Base-by-base conservation (phyloP, 2,329 filamentous ascomycete genomes). In the Monosporascus sp. region DNA sequence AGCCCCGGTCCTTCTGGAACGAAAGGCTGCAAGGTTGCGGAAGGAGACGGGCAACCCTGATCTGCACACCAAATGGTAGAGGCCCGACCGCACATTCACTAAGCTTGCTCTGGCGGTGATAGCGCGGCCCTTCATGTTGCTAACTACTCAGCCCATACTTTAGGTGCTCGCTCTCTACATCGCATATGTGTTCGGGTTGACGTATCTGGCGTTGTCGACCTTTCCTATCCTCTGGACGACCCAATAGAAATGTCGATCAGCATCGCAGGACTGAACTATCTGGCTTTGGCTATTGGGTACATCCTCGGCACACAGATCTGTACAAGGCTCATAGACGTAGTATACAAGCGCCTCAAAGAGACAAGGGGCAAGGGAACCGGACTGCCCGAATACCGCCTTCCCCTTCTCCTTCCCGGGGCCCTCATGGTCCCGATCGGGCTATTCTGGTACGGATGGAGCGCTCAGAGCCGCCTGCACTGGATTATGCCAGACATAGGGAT, bases 1-100 rank as follows among this genome's bases (percentile, higher is more conserved):
- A 64, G 80, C 78, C 0, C 81, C 84, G 0, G 79, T 78, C 24
- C 74, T 89, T 6, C 75, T 88, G 6, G 68, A 73, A 31, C 68
- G 73, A 52, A 85, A 83, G 63, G 81, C 81, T 39, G 69, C 73
- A 48, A 74, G 71, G n/a, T 71, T 85, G 18, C 72, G 76, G 52
- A 75, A 76, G 55, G 72, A 79, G 57, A 85, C 81, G 2, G 79
- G 76, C 38, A 85, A 85, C 54, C 45, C 51, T 3, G 51, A 48
- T 4, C 63, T 72, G 61, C 59, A 69, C 47, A 76, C 80, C 14
- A 72, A 82, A 37, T 76, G 80, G 61, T 84, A 83, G 42, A 68
- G 63, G 34, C 64, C 67, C 8, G 62, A 66, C 17, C 56, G 57
- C 31, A 66, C 61, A 2, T n/a, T 57, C 51, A 64, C 5, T 50